These are phyloP conservation scores for Rhodomyrtus tomentosa DNA, from an alignment of 345 rosid species.

Conservation along the genomic window DNA sequence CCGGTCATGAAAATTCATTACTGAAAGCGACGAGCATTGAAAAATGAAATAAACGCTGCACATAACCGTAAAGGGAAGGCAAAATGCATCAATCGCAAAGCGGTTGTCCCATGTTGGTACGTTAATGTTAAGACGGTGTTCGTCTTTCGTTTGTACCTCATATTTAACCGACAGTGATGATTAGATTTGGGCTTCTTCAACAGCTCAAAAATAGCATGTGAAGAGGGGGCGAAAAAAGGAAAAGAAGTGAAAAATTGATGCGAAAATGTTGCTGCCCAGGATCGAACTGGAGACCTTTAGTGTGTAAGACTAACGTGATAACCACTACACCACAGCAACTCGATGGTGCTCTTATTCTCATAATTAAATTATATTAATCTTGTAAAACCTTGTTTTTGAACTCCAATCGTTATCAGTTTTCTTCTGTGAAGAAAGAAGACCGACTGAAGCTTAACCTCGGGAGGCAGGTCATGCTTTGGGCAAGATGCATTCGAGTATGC, in stretches of 20 bases:
- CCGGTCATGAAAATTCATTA: too few species aligned
- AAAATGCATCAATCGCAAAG: too few species aligned
- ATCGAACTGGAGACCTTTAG: constrained; percentile 42
- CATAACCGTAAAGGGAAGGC: too few species aligned
- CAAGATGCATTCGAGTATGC: neutral
- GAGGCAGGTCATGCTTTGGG: neutral
- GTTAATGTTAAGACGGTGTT: too few species aligned
- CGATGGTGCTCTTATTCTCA: rapidly evolving
- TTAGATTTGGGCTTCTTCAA: neutral
- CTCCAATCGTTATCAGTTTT: too few species aligned
- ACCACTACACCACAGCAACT: constrained; percentile 45
- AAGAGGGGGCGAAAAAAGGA: neutral
- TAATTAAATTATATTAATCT: neutral
- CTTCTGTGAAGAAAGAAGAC: neutral
- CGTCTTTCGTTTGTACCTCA: neutral
- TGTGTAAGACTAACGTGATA: constrained; percentile 45
- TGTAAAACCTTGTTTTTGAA: rapidly evolving
- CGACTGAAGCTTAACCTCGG: neutral
- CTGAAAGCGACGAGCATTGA: too few species aligned
- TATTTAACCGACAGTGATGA: neutral
- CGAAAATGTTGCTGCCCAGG: constrained; percentile 28
- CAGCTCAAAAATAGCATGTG: neutral
- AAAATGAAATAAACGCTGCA: too few species aligned
- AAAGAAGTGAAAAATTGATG: neutral
- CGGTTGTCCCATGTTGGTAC: too few species aligned